These are phyloP conservation scores for Stentor coeruleus DNA, from an alignment of 73 alveolate genomes.

Conservation along the genomic window DNA sequence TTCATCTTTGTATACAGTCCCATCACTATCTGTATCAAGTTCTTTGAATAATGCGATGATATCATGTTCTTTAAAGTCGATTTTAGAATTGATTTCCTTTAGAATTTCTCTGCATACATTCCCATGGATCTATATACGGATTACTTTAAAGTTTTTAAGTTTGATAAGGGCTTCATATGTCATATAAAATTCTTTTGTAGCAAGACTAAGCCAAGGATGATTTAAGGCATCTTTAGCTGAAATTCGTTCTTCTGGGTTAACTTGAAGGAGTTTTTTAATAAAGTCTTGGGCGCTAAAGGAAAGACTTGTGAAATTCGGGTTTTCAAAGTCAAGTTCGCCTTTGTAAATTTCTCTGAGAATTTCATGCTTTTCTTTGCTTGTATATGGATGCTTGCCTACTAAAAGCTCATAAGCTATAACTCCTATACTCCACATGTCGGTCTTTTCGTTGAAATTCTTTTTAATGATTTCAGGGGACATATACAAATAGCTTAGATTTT, in stretches of 20 bases:
- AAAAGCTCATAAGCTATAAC: constrained; percentile 70
- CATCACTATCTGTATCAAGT: not conserved
- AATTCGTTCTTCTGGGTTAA: constrained; percentile 32
- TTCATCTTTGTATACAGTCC: not conserved
- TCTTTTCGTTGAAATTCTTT: constrained; percentile 40
- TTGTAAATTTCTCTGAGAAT: constrained; percentile 51
- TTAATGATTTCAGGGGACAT: constrained; percentile 77
- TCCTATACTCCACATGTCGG: constrained; percentile 69
- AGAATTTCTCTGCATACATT: not conserved
- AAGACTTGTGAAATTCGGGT: not conserved
- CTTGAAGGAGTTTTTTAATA: constrained; percentile 7
- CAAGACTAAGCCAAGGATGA: constrained; percentile 27
- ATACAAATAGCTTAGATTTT: constrained; percentile 39
- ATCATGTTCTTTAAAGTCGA: not conserved
- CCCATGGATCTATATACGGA: not conserved
- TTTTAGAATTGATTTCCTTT: not conserved
- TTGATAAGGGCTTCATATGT: not conserved
- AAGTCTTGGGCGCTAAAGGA: constrained; percentile 23
- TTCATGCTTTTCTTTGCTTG: constrained; percentile 46
- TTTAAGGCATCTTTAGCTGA: constrained; percentile 30
- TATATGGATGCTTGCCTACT: constrained; percentile 80
- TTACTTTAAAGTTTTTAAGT: not conserved
- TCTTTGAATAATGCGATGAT: not conserved
- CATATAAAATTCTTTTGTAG: not conserved
- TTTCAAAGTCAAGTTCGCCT: constrained; percentile 51